These are phyloP conservation scores for Pulveroboletus sp. DNA, from an alignment of 768 basidiomycete species.

Conservation along the genomic window DNA sequence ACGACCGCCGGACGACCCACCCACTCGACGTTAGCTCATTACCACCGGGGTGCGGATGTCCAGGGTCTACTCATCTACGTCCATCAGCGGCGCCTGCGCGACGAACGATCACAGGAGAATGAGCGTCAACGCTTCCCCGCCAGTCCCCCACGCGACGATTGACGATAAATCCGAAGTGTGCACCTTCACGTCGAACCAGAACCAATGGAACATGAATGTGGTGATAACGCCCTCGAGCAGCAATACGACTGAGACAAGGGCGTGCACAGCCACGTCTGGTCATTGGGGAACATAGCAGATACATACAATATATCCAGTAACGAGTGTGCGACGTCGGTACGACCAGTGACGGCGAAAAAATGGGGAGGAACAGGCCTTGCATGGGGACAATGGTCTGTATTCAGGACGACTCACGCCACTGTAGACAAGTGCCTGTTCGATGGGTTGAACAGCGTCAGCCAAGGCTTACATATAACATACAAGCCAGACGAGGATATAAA, in stretches of 20 bases:
- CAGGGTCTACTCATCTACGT: slow-evolving; percentile 5
- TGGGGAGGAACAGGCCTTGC: no score
- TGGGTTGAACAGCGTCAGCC: no score
- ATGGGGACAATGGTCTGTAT: no score
- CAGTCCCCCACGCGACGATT: slow-evolving; percentile 1
- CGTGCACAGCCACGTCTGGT: slow-evolving; percentile 2
- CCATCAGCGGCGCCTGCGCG: slow-evolving; percentile 1
- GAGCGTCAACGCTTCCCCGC: not conserved
- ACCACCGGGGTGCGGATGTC: no score
- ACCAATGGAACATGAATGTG: slow-evolving; percentile 8
- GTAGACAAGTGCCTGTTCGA: no score
- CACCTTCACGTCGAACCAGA: slow-evolving; percentile 4
- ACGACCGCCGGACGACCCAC: not conserved
- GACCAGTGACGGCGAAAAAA: no score
- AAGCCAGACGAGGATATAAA: no score
- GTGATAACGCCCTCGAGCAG: slow-evolving; percentile 7
- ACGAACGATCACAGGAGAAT: slow-evolving; percentile 10
- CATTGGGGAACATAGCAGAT: slow-evolving; percentile 13
- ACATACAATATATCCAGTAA: no score
- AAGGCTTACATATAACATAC: no score
- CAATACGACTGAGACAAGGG: slow-evolving; percentile 2
- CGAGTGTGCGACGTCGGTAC: no score
- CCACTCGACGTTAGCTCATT: no score
- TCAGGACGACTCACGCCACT: no score
- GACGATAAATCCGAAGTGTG: slow-evolving; percentile 6